A percentile compares a stretch with the other conserved stretches of the same genome.
phyloP scores from a whole-genome alignment of 768 basidiomycete species.

The Cubamyces sp. region DNA sequence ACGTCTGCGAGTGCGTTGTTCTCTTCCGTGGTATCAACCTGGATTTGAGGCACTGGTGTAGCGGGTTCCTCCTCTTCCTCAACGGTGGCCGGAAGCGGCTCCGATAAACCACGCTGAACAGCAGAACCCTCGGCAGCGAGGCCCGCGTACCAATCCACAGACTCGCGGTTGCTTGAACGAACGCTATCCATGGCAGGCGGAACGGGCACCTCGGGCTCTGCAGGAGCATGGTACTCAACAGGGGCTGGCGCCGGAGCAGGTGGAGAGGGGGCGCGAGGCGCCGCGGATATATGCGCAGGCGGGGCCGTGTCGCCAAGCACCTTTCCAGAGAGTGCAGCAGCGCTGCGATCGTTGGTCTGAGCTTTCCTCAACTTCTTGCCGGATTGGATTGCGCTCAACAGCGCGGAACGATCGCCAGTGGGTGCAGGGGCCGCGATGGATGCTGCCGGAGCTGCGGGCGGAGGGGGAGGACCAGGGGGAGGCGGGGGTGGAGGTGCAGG shows the following conservation, averaged over 20 bases:
- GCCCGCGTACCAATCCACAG: conserved; percentile 90
- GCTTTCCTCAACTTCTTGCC: conserved; percentile 74
- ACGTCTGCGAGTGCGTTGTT: conserved; percentile 70
- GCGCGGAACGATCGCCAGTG: conserved; percentile 59
- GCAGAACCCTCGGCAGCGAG: conserved; percentile 73
- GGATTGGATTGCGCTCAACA: conserved; percentile 80
- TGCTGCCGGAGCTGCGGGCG: conserved; percentile 38
- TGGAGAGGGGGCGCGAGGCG: conserved; percentile 48
- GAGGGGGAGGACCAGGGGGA: conserved; percentile 36
- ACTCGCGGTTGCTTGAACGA: conserved; percentile 62
- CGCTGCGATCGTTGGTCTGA: conserved; percentile 84
- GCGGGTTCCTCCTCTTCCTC: conserved; percentile 66
- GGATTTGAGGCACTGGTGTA: conserved; percentile 54
- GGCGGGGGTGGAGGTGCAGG: conserved; percentile 36
- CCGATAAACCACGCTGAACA: conserved; percentile 38
- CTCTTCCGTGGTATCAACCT: conserved; percentile 47
- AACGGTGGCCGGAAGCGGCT: conserved; percentile 50
- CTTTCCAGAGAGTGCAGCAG: conserved; percentile 65
- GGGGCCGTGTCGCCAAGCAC: conserved; percentile 78
- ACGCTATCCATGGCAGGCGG: conserved; percentile 22
- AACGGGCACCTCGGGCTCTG: conserved; percentile 20
- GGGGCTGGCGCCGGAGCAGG: conserved; percentile 37
- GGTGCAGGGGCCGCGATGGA: conserved; percentile 37
- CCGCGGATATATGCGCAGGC: conserved; percentile 66
- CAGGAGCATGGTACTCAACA: conserved; percentile 33